Evolutionary conservation across 1,139 yeast species (phyloP), one percentile per base, ranked within the genome.

Genomic region (Geotrichum cucujoidarum): DNA sequence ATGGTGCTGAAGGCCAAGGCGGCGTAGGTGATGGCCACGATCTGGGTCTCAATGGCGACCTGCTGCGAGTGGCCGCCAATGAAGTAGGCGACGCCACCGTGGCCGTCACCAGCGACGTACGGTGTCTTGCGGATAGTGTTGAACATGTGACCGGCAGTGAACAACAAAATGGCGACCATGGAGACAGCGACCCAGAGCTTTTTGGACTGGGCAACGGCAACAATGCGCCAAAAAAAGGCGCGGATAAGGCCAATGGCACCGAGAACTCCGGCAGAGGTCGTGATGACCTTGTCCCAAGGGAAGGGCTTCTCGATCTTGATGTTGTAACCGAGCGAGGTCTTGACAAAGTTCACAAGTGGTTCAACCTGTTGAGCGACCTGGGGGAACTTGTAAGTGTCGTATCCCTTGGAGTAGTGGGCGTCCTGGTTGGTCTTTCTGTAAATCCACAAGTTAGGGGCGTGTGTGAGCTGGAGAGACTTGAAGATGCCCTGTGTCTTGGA

Each of bases 101-200:
- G 69, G 7, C 71, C 72, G 47, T 73, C 75, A 41, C 75, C 76
- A 52, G 79, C 81, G 32, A 83, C 73, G 60, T 81, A 84, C 17
- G 88, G 95, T 7, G 82, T 75, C 38, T 77, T 77, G 64, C 97
- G 80, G 55, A 92, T 92, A 58, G 80, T 78, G 65, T 88, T 89
- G 75, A 80, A 92, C 98, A 92, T 92, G 68, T 89, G 86, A 14
- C 98, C 98, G 11, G 94, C 75, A 46, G 79, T 81, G 71, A 90
- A 86, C 59, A 89, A 69, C 54, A 90, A 72, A 24, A 87, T 75
- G 13, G 77, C 60, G 39, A 84, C 70, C 20, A 86, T 70, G 3
- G 86, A 73, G 14, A 75, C 49, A 3, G 78, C 76, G 43, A 83
- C 81, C 95, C 95, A 88, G 45, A 83, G 60, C 53, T 77, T 76